Evolutionary conservation across 78 protist species (phyloP).

Genomic region (Protostelium mycophagum): DNA sequence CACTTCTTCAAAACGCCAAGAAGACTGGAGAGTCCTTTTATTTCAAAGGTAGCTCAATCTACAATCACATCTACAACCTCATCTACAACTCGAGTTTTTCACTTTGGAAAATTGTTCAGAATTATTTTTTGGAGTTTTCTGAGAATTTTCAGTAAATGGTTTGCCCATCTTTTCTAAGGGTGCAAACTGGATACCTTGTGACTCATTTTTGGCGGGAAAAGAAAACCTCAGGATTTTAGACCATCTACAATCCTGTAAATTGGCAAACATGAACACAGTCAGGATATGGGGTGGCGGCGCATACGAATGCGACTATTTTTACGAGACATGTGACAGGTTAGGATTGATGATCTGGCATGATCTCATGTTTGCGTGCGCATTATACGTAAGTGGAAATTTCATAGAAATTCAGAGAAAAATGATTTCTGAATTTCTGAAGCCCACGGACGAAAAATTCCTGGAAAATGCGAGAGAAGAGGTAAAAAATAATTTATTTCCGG

Average conservation of each 20-base stretch:
- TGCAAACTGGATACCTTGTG: slow-evolving; percentile 65
- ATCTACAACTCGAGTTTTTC: slow-evolving; percentile 13
- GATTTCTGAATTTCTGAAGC: too few relatives aligned
- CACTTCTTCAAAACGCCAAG: too few relatives aligned
- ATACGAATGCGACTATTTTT: slow-evolving; percentile 51
- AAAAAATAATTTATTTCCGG: too few relatives aligned
- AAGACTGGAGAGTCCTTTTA: background rate
- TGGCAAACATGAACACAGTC: slow-evolving; percentile 37
- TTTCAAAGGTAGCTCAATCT: background rate
- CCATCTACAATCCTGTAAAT: slow-evolving; percentile 4
- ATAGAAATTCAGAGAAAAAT: background rate
- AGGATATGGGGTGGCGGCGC: slow-evolving; percentile 71
- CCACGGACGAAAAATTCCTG: slow-evolving; percentile 68
- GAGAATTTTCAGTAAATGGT: slow-evolving; percentile 20
- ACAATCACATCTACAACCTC: too few relatives aligned
- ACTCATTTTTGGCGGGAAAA: slow-evolving; percentile 24
- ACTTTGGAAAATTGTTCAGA: slow-evolving; percentile 20
- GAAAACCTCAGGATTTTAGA: background rate
- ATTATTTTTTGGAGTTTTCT: slow-evolving; percentile 23
- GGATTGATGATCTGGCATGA: slow-evolving; percentile 89
- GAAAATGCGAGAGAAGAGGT: slow-evolving; percentile 42
- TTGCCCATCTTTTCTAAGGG: slow-evolving; percentile 39
- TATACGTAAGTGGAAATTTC: background rate
- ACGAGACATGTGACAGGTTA: slow-evolving; percentile 36
- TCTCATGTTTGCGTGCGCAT: slow-evolving; percentile 78